Percentiles rank a stretch among this genome's conserved stretches.
Conservation (phyloP, 768 basidiomycete genomes). For the Tricholomella constricta region DNA sequence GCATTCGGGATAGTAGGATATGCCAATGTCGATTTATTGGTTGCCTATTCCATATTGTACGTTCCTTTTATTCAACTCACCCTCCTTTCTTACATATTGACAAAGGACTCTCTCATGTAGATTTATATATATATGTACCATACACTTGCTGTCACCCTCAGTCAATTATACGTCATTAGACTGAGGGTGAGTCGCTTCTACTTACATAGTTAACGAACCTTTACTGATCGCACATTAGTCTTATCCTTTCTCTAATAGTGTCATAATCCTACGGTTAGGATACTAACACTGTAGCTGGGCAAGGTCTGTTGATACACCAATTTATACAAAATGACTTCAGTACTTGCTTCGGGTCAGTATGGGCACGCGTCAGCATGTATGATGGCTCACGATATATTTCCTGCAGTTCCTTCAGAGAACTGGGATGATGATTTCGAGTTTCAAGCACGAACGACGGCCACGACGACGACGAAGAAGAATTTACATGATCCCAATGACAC, state of each 20-base stretch:
- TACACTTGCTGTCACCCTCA: too few relatives aligned
- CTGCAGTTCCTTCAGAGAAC: slow-evolving; percentile 56
- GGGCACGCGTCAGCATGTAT: slow-evolving; percentile 10
- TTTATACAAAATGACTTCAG: slow-evolving; percentile 14
- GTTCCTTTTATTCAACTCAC: too few relatives aligned
- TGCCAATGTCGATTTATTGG: slow-evolving; percentile 25
- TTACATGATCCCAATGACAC: background rate
- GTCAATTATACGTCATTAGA: too few relatives aligned
- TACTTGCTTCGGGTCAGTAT: slow-evolving; percentile 15
- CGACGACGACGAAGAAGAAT: slow-evolving; percentile 10
- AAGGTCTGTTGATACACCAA: slow-evolving; percentile 8
- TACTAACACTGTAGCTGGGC: too few relatives aligned
- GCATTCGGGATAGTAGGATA: slow-evolving; percentile 36
- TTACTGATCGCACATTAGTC: too few relatives aligned
- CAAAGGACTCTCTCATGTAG: too few relatives aligned
- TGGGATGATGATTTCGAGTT: slow-evolving; percentile 88
- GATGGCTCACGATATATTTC: background rate
- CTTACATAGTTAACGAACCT: too few relatives aligned
- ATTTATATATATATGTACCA: too few relatives aligned
- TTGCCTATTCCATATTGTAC: slow-evolving; percentile 33
- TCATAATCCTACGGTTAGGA: too few relatives aligned
- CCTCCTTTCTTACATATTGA: too few relatives aligned
- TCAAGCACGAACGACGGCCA: slow-evolving; percentile 25
- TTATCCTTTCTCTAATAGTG: too few relatives aligned
- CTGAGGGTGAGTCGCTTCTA: too few relatives aligned